Evolutionary conservation across 192 early-diverging fungal genomes (phyloP), one percentile per base, ranked within the genome.

Genomic region (Gryganskiella cystojenkinii): DNA sequence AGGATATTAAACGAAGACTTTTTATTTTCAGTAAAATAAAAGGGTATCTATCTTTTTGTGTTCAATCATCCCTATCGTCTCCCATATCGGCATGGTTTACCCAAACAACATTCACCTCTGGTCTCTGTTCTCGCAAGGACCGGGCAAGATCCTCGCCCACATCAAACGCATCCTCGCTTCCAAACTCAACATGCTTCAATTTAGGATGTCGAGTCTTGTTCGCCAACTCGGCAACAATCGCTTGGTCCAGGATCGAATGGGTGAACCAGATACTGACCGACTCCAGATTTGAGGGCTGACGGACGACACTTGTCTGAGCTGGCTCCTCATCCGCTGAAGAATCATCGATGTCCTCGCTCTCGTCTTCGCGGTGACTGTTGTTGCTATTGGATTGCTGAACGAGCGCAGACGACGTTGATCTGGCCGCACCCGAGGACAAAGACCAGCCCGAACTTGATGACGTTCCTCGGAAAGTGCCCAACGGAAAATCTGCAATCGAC

Each of bases 151-250:
- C 50, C 28, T 45, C 66, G 2, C 74, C 74, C 1, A 31, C 24
- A 59, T 69, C 66, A 69, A 67, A 78, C 10, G 50, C 33, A 35
- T 69, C 67, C 19, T 78, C 74, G n/a, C 74, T 78, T 25, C 74
- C 74, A 60, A 78, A 78, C 20, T 69, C 74, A 3, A 78, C 74
- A 0, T 24, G 3, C 33, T n/a, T 64, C 40, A 78, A 25, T 8
- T 53, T 44, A 10, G 74, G 74, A 0, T 78, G 74, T 24, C 74
- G 59, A 15, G 34, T 9, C 1, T 53, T 34, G 33, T 64, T 53
- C 2, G 54, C 37, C 30, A 78, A 25, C 42, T 78, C 74, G 9
- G 30, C 35, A 0, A 55, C 42, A 30, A 78, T 78, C 2, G 65
- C 49, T 19, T 61, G 43, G n/a, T 78, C 49, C 37, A 78, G 46